A percentile compares a stretch with the other conserved stretches of the same genome.
Conservation (phyloP, 179 eudicot species). For the Heliamphora pulchella region DNA sequence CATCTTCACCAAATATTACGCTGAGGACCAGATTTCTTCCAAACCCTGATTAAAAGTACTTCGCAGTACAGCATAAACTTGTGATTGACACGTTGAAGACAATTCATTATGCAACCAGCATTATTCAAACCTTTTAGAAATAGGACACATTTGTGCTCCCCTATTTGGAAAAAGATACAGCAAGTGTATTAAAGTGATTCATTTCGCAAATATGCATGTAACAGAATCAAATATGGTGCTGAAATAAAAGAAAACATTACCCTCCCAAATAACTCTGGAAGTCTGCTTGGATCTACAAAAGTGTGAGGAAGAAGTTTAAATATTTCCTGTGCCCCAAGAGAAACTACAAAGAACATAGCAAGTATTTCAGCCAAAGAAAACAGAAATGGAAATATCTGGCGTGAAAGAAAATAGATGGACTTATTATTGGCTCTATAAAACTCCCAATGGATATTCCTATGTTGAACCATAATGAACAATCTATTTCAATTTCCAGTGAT, state of each 20-base stretch:
- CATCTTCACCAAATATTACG: background rate
- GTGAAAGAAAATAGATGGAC: background rate
- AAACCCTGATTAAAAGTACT: background rate
- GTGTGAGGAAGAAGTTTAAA: constrained; percentile 95
- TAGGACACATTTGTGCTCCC: background rate
- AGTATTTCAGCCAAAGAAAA: background rate
- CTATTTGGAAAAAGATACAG: background rate
- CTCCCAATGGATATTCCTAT: background rate
- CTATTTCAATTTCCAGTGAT: background rate
- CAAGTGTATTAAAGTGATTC: background rate
- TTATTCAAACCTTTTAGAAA: constrained; percentile 1
- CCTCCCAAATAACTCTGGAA: constrained; percentile 62
- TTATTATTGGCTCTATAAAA: background rate
- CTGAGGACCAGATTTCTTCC: background rate
- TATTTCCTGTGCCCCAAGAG: constrained; percentile 91
- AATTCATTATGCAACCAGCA: background rate
- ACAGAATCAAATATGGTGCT: background rate
- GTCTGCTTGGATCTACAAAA: constrained; percentile 67
- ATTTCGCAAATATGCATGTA: background rate
- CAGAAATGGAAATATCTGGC: background rate
- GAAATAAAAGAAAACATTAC: constrained; percentile 30
- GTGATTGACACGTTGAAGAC: background rate
- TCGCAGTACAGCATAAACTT: background rate
- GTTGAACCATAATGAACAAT: background rate
- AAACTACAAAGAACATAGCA: constrained; percentile 42